phyloP scores from a whole-genome alignment of 2,329 filamentous ascomycete genomes.

The Fusarium sp. region DNA sequence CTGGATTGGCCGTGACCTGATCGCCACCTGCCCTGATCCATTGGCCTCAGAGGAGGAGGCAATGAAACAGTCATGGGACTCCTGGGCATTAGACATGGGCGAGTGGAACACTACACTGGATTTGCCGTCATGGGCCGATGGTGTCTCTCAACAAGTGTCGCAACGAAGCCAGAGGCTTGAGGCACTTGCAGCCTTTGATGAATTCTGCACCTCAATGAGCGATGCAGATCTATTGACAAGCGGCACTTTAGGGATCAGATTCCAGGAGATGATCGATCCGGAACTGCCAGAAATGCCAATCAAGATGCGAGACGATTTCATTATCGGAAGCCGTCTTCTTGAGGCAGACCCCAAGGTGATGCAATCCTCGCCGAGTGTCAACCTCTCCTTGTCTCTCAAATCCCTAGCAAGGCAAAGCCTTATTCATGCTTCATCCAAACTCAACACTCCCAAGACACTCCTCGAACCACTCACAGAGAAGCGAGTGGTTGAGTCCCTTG shows the following conservation, averaged over 20 bases:
- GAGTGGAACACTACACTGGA: slow-evolving; percentile 61
- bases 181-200: slow-evolving; percentile 61
- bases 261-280: slow-evolving; percentile 66
- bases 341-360: slow-evolving; percentile 52
- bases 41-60: slow-evolving; percentile 67
- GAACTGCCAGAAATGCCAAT: slow-evolving; percentile 65
- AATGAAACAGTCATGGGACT: slow-evolving; percentile 70
- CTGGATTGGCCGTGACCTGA: slow-evolving; percentile 71
- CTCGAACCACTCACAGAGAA: slow-evolving; percentile 47
- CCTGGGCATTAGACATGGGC: slow-evolving; percentile 72
- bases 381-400: slow-evolving; percentile 44
- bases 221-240: slow-evolving; percentile 69
- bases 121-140: slow-evolving; percentile 51
- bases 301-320: slow-evolving; percentile 60
- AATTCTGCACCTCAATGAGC: slow-evolving; percentile 69
- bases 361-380: slow-evolving; percentile 41
- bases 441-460: not conserved
- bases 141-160: slow-evolving; percentile 21
- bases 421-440: slow-evolving; percentile 1
- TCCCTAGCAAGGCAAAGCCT: slow-evolving; percentile 43
- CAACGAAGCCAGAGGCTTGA: slow-evolving; percentile 41
- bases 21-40: slow-evolving; percentile 47
- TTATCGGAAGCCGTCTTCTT: slow-evolving; percentile 58
- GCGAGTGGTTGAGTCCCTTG: slow-evolving; percentile 49
- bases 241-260: slow-evolving; percentile 54